Evolutionary conservation across 371 early-diverging fungal species (phyloP), one percentile per base, ranked within the genome.

Genomic region (Mucor velutinosus): DNA sequence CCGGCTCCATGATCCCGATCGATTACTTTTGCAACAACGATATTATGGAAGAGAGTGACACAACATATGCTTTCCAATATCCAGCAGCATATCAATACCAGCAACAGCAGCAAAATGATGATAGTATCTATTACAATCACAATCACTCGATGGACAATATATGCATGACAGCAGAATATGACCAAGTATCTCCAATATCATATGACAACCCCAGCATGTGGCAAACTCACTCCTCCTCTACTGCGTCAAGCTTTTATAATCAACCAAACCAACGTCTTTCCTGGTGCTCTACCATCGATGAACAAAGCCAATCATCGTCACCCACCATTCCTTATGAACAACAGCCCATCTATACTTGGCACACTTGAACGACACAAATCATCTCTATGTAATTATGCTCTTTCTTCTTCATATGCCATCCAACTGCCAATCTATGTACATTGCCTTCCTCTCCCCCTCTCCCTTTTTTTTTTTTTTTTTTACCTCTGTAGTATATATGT

Each of bases 301-400:
- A 45, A 3, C 29, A 60, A 43, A 43, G 45, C n/a, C 7, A 10
- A n/a, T 45, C 61, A 7, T 32, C 61, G n/a, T 60, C 61, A 45
- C 61, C 61, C 25, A 30, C 47, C 19, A 30, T 49, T 29, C 30
- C 49, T 25, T 62, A 62, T 51, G 62, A 62, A 33, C 41, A 47
- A 25, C 51, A 51, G 4, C 62, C 14, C 10, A 30, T 23, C 15
- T 62, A 49, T n/a, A 19, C 33, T 11, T 62, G 62, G 62, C 62
- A 41, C 51, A 11, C 51, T 51, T 51, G 51, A 51, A n/a, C 21
- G 23, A 51, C 7, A 8, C 51, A 25, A 51, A n/a, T 15, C 49
- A 51, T 25, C 11, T 51, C 21, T 51, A 25, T 51, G 25, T 25
- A 51, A 51, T 51, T 51, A 51, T 51, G 51, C 51, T 25, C 8